Percentiles rank a stretch among this genome's conserved stretches.
Evolutionary conservation across 148 eudicot genomes (phyloP).

Genomic region (Suaeda aralocaspica): DNA sequence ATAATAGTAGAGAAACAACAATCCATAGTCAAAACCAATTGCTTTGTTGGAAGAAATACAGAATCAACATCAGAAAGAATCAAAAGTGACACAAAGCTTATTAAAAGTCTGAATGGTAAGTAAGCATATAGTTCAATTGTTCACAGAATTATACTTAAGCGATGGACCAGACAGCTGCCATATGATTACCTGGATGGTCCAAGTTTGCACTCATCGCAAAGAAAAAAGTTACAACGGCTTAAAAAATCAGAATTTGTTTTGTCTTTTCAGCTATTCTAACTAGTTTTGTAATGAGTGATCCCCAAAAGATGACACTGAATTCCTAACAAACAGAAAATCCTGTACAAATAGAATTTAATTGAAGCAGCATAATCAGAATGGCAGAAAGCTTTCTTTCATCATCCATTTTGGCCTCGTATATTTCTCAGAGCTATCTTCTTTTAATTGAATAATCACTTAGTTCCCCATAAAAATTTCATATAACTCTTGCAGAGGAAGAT

Average conservation of each 20-base stretch:
- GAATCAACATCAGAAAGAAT: neutral
- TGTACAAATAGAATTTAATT: neutral
- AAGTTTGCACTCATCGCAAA: no score
- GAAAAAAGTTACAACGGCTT: neutral
- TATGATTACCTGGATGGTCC: neutral
- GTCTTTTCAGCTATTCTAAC: neutral
- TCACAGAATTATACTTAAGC: neutral
- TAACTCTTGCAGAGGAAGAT: neutral
- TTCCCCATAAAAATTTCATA: no score
- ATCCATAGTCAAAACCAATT: slow-evolving; percentile 8
- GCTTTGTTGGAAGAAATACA: slow-evolving; percentile 5
- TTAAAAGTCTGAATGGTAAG: neutral
- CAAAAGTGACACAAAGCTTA: neutral
- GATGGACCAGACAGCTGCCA: neutral
- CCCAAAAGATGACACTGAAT: neutral
- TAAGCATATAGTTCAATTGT: neutral
- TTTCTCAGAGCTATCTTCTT: neutral
- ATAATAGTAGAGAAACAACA: slow-evolving; percentile 7
- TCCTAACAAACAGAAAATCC: neutral
- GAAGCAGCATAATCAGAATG: neutral
- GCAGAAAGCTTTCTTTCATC: neutral
- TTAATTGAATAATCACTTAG: neutral
- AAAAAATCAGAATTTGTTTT: neutral
- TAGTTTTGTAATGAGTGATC: neutral
- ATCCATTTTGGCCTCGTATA: neutral